Evolutionary conservation across 2,329 filamentous ascomycete species (phyloP).

Genomic region (Aquanectria penicillioides): DNA sequence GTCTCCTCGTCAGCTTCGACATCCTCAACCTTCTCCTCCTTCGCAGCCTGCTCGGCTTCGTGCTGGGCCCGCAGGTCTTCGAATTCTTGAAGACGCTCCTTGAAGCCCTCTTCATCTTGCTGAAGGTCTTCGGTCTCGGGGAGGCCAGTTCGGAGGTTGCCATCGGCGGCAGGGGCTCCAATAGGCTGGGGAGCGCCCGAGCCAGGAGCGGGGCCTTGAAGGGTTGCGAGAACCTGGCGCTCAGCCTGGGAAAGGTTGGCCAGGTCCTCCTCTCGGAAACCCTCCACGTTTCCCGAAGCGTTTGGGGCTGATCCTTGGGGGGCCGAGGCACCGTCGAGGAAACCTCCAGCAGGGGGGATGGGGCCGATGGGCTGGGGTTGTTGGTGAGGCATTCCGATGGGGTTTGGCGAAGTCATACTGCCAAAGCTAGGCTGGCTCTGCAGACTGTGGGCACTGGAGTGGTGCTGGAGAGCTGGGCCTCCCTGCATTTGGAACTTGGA

Average conservation of each 20-base stretch:
- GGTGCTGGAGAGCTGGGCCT: constrained; percentile 76
- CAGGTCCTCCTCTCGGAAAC: constrained; percentile 78
- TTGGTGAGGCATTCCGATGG: constrained; percentile 66
- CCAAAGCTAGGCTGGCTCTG: constrained; percentile 98
- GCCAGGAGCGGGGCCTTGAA: constrained; percentile 34
- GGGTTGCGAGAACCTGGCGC: constrained; percentile 61
- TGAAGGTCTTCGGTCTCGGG: constrained; percentile 61
- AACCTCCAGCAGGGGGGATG: constrained; percentile 70
- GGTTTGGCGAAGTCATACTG: constrained; percentile 90
- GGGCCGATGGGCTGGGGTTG: constrained; percentile 66
- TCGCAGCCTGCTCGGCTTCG: constrained; percentile 62
- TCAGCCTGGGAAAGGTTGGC: constrained; percentile 68
- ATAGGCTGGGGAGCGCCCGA: constrained; percentile 50
- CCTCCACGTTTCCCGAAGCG: constrained; percentile 54
- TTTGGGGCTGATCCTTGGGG: constrained; percentile 37
- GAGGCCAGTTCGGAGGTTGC: constrained; percentile 56
- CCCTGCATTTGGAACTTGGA: constrained; percentile 77
- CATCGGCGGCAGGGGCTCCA: constrained; percentile 46
- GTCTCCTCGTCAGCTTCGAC: constrained; percentile 39
- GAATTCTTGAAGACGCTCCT: constrained; percentile 84
- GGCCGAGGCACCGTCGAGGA: constrained; percentile 71
- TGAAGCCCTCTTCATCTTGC: constrained; percentile 67
- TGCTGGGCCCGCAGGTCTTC: constrained; percentile 79
- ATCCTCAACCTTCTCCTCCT: constrained; percentile 48
- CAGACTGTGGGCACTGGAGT: constrained; percentile 93